Evolutionary conservation across 306 rosid species (phyloP).

Genomic region (Vachellia pachyceras): DNA sequence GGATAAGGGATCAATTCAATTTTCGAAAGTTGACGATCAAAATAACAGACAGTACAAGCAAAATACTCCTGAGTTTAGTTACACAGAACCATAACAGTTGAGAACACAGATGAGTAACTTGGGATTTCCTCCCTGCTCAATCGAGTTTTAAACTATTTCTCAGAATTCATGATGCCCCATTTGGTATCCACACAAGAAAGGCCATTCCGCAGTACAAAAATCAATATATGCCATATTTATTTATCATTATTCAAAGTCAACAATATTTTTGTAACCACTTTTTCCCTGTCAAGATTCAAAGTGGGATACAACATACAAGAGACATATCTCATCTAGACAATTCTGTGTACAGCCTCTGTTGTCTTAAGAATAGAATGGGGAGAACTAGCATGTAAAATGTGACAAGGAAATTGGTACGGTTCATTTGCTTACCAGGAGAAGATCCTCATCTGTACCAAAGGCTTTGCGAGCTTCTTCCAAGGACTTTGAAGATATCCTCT

Average conservation of each 20-base stretch:
- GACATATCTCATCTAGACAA: neutral
- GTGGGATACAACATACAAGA: neutral
- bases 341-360: neutral
- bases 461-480: slow-evolving; percentile 90
- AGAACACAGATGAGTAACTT: neutral
- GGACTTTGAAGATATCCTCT: slow-evolving; percentile 72
- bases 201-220: neutral
- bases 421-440: slow-evolving; percentile 72
- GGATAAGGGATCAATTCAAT: neutral
- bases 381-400: slow-evolving; percentile 13
- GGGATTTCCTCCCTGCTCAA: neutral
- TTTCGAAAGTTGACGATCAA: neutral
- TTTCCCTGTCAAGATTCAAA: neutral
- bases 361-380: neutral
- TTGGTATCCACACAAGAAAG: neutral
- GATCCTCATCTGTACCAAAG: slow-evolving; percentile 97
- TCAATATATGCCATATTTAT: neutral
- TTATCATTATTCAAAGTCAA: neutral
- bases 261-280: neutral
- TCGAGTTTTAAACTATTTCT: slow-evolving; percentile 2
- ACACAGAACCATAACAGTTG: slow-evolving; percentile 13
- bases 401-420: slow-evolving; percentile 22
- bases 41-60: neutral
- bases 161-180: neutral
- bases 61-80: neutral